Evolutionary conservation across 2,329 filamentous ascomycete species (phyloP), one percentile per base, ranked within the genome.

Genomic region (Talaromyces sp.): DNA sequence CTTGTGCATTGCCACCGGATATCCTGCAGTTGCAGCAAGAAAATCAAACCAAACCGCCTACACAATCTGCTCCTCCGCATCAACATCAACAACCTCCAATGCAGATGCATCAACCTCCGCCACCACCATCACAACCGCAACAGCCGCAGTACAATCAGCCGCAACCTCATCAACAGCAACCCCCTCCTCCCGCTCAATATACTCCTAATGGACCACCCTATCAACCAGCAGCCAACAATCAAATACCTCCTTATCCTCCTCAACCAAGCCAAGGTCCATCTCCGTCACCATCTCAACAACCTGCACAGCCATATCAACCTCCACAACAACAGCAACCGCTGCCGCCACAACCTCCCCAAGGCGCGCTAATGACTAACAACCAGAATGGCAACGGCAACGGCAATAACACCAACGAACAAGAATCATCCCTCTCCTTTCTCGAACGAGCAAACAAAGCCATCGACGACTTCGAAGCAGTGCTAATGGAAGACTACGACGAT

Each of bases 401-500:
- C 72, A 72, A 71, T 29, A 66, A 68, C 25, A 69, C 61, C 17
- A 70, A n/a, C 11, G 65, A 63, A 15, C 61, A 58, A 11, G 69
- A 73, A 54, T 74, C 76, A 31, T 71, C 74, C 31, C 72, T 74
- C 3, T 76, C 75, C 15, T 80, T 80, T 72, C 73, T 73, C 62
- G 75, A 78, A 15, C 74, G 77, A 31, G 78, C 78, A 11, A 78
- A 76, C 69, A 79, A 80, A 69, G 78, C 78, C 25, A 80, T 80
- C 63, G 78, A 80, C 64, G 77, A 80, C 67, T 80, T 80, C 60
- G 78, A 80, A 66, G 75, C 77, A 19, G 78, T 80, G 13, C 73
- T 80, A 15, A 78, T 79, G 74, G 78, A 80, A 66, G 78, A 80
- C 66, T 80, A 79, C 62, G 78, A 80, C 64, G 78, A 80, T 67